Base-by-base conservation (phyloP, 1,284 basidiomycete genomes). In the Rhodotorula sp. region DNA sequence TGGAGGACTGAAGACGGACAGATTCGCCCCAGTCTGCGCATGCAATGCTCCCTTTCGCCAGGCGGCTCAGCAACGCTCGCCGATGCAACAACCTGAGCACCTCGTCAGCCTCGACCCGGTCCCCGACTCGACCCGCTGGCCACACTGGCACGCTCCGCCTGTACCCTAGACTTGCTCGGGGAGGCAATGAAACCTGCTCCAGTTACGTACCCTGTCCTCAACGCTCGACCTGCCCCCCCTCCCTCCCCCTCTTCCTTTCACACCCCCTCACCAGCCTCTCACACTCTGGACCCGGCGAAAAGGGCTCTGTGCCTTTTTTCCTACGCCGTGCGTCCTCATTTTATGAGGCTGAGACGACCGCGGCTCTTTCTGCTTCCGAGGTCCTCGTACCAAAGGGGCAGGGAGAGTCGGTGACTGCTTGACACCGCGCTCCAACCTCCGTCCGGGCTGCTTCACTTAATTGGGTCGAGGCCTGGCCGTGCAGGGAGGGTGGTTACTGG, bases 201-300 rank as follows among this genome's bases (percentile, higher is more conserved):
- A 15, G 57, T 20, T 26, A 26, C 26, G 54, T 16, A 56, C n/a
- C 3, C 58, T 20, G 31, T 20, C 18, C 29, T 29, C 20, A 7
- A 14, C 15, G 23, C 46, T 10, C n/a, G 34, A 34, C 34, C 34
- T 34, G 34, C 46, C 20, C 23, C 8, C 48, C 49, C 43, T 18
- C 15, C 29, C 39, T 29, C 26, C 39, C 39, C 49, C 39, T n/a
- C 39, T 31, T 34, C 43, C 31, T 57, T 23, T 8, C 16, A 16
- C 23, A 10, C 34, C 31, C n/a, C 43, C 23, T 4, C 18, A 58
- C 58, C 58, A 52, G 68, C 56, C 64, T 58, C 62, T 59, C 49
- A 71, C 69, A 71, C 69, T 71, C 69, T 71, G 69, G 69, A 56
- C 54, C 54, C 26, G 21, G 54, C 65, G 56, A 60, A 58, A 47